Conservation (phyloP, 1,284 basidiomycete species). For the Salmacisia buchloeana region DNA sequence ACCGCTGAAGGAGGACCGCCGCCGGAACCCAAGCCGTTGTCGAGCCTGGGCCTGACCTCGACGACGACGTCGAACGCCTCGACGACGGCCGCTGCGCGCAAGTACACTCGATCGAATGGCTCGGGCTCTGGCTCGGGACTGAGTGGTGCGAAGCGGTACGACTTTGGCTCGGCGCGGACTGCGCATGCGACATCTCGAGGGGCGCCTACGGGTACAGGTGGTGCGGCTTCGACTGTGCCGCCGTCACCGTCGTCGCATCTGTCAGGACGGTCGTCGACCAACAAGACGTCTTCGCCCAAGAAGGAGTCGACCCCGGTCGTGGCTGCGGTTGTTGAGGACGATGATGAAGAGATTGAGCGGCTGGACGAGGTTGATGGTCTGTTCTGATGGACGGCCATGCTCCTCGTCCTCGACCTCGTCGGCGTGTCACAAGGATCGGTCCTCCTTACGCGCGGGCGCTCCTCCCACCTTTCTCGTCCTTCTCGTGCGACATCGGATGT, state of each 20-base stretch:
- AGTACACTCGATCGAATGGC: not conserved
- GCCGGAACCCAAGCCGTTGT: too few relatives aligned
- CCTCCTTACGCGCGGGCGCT: too few relatives aligned
- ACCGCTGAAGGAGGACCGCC: too few relatives aligned
- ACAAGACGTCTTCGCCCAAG: not conserved
- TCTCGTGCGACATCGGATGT: too few relatives aligned
- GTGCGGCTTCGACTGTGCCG: not conserved
- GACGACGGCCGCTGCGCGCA: too few relatives aligned
- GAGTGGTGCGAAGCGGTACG: constrained; percentile 5
- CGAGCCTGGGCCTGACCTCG: too few relatives aligned
- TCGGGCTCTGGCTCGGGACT: not conserved
- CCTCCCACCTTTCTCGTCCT: too few relatives aligned
- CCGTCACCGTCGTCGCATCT: not conserved
- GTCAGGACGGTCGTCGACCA: not conserved
- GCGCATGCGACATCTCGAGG: not conserved
- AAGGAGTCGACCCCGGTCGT: not conserved
- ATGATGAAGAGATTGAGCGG: constrained; percentile 2
- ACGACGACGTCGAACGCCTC: too few relatives aligned
- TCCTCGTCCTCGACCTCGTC: too few relatives aligned
- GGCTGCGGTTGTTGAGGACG: not conserved
- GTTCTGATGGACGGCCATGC: too few relatives aligned
- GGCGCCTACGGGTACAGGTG: too few relatives aligned
- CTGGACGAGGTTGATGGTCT: constrained; percentile 5
- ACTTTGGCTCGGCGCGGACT: not conserved
- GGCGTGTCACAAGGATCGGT: too few relatives aligned